Evolutionary conservation across 2,329 filamentous ascomycete genomes (phyloP).

Genomic region (Trichoderma pleuroti): DNA sequence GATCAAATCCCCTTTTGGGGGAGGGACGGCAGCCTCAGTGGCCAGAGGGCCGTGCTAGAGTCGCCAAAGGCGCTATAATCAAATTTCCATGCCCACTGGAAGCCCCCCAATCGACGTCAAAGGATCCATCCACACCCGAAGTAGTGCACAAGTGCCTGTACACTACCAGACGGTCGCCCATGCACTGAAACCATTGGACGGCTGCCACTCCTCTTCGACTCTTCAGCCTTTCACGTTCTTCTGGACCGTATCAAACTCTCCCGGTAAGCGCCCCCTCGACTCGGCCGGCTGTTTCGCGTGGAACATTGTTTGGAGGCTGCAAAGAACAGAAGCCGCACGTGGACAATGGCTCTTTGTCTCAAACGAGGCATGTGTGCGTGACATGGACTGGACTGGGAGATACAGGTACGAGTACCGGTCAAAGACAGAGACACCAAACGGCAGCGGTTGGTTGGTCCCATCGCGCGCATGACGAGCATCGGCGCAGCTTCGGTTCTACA

Average conservation of each 20-base stretch:
- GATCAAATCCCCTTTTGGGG: slow-evolving; percentile 7
- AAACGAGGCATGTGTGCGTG: background rate
- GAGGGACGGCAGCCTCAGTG: slow-evolving; percentile 6
- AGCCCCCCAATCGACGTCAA: background rate
- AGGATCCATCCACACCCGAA: background rate
- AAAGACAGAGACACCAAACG: background rate
- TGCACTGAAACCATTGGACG: slow-evolving; percentile 1
- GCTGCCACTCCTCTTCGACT: slow-evolving; percentile 3
- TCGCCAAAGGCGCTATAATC: slow-evolving; percentile 15
- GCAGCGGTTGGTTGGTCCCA: slow-evolving; percentile 11
- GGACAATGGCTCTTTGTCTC: background rate
- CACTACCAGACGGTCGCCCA: background rate
- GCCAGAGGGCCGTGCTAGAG: background rate
- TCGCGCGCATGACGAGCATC: slow-evolving; percentile 6
- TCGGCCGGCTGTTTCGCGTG: background rate
- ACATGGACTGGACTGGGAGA: background rate
- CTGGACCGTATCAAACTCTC: background rate
- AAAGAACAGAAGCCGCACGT: slow-evolving; percentile 2
- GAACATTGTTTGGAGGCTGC: slow-evolving; percentile 1
- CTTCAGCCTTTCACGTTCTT: background rate
- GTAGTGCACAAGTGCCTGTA: background rate
- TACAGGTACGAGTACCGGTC: background rate
- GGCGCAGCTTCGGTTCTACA: slow-evolving; percentile 17
- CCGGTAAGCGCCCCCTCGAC: slow-evolving; percentile 7
- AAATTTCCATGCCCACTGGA: background rate